Conservation (phyloP, 2,329 filamentous ascomycete genomes). For the Fusarium mundagurra region DNA sequence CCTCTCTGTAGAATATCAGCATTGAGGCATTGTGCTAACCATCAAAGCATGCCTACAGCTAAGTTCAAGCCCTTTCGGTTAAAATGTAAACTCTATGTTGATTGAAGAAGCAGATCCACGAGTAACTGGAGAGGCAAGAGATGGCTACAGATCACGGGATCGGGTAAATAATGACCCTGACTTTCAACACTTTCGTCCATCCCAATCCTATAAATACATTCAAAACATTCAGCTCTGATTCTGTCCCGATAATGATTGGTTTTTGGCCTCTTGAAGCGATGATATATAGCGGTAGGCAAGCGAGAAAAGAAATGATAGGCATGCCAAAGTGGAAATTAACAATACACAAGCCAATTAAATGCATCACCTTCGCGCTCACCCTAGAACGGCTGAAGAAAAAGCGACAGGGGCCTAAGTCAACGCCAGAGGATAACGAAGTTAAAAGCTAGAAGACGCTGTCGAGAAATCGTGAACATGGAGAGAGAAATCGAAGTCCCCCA, state of each 20-base stretch:
- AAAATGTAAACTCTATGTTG: rapidly evolving
- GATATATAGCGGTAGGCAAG: neutral
- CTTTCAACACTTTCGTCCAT: neutral
- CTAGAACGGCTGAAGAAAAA: neutral
- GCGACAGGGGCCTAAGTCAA: neutral
- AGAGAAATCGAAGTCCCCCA: neutral
- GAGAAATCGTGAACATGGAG: neutral
- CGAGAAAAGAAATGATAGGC: neutral
- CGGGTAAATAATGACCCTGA: rapidly evolving
- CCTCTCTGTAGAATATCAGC: rapidly evolving
- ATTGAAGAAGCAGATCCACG: neutral
- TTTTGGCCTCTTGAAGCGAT: neutral
- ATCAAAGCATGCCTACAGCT: rapidly evolving
- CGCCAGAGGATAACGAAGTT: neutral
- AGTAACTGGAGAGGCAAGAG: too few relatives aligned
- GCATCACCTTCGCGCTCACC: neutral
- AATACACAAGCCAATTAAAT: neutral
- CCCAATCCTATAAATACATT: neutral
- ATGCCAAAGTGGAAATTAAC: neutral
- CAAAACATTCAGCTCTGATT: neutral
- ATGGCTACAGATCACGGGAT: neutral
- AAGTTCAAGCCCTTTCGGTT: rapidly evolving
- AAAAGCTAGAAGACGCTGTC: neutral
- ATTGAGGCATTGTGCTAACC: neutral
- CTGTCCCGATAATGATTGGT: neutral